Base-by-base conservation (phyloP, 148 eudicot species). In the Diospyros kaki region DNA sequence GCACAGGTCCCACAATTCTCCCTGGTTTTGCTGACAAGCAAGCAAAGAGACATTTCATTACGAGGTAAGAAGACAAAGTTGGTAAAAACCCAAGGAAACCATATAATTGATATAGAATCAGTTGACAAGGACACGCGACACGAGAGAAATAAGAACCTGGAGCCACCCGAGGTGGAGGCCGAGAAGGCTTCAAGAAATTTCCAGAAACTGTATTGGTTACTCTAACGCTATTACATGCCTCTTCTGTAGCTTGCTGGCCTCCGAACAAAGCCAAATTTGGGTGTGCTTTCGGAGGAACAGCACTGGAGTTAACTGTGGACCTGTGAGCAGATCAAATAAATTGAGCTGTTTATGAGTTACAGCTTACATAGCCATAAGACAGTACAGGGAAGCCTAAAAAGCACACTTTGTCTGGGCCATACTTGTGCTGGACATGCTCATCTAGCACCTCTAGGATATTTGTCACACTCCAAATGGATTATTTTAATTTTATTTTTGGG, bases 301-400 rank as follows among this genome's bases (percentile, higher is more conserved):
- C 83, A 82, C 90, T 84, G 4, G 91, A 86, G 79, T 89, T 89
- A 60, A 94, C 85, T 40, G 93, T 83, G 58, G 98, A 87, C 82
- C 98, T 94, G 89, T 54, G 75, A 45, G 66, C 8, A 28, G 51
- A 62, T 61, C 2, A 66, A 6, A 18, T 75, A 52, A n/a, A 69
- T 11, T 74, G 43, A 77, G 13, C 28, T 28, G 28, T 28, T 28
- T 28, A 28, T 28, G 28, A 28, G 28, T 28, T 28, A 28, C 28
- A 28, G 28, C 28, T 28, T 28, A 28, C 28, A 28, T 28, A 28
- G 28, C 28, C 28, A 28, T 28, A 28, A 28, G 28, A 28, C 28
- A 28, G 0, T 28, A 28, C 28, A 28, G 28, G 28, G 28, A 28
- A 28, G 28, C 28, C 28, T 28, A 28, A 28, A 28, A 28, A 28